Base-by-base conservation (phyloP, 2,329 filamentous ascomycete species). In the Hypomyces rosellus region DNA sequence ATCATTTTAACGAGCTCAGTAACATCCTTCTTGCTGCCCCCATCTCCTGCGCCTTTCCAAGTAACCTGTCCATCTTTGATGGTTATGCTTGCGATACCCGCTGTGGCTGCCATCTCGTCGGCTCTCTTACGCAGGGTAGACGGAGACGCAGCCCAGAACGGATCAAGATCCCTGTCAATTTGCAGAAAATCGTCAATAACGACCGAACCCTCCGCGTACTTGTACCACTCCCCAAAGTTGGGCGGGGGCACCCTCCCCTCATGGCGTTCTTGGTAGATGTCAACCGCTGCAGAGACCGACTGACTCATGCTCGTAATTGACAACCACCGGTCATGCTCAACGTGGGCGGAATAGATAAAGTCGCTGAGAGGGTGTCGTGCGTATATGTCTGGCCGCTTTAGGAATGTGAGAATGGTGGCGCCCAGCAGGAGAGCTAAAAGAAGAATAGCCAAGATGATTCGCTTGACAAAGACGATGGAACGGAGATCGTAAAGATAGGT, bases 211-310 rank as follows among this genome's bases (percentile, higher is more conserved):
- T 78, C 80, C 5, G 89, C 88, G 61, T 88, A 89, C 16, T 85
- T 76, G 63, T 85, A 95, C 90, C 90, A 96, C 57, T 84, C 82
- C 59, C 90, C 86, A 59, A 95, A 96, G 52, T 86, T 80, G 1
- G 85, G 87, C 11, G 90, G 90, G 14, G 90, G 89, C 25, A 81
- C 72, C 53, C 89, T 80, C 13, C 82, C 81, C 59, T 86, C 59
- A 52, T 81, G 72, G 5, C 74, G 70, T 44, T 77, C 71, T 44
- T 70, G 69, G 57, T 82, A 82, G 49, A 76, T 69, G 4, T 64
- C 60, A 4, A 74, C 69, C 0, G 77, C 78, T 8, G 74, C 64
- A 1, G 65, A 65, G 3, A 80, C 62, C 12, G 69, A 76, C 11
- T 67, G 67, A 57, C 77, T 81, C 13, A 70, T 68, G 2, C 67